These are phyloP conservation scores for Infundibulicybe gibba DNA, from an alignment of 768 basidiomycete genomes.

Conservation along the genomic window DNA sequence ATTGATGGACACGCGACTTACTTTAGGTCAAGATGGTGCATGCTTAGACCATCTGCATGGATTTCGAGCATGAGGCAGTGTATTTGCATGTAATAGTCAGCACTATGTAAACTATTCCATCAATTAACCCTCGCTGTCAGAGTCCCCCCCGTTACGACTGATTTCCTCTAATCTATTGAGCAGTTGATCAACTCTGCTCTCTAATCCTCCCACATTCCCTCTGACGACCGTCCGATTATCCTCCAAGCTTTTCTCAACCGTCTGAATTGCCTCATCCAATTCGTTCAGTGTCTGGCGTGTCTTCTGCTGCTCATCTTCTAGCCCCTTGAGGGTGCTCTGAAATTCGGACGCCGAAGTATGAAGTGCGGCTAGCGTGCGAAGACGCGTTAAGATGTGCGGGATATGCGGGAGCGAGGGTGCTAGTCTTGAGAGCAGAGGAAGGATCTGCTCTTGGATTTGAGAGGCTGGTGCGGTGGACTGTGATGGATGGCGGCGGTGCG, in stretches of 20 bases:
- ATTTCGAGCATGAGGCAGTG: too few relatives aligned
- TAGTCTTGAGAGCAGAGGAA: slow-evolving; percentile 68
- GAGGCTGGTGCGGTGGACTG: slow-evolving; percentile 27
- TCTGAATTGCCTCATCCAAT: slow-evolving; percentile 61
- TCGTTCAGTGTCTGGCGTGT: slow-evolving; percentile 62
- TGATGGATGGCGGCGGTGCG: slow-evolving; percentile 40
- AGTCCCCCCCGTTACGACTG: slow-evolving; percentile 9
- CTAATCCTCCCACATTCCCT: slow-evolving; percentile 71
- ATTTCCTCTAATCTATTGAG: slow-evolving; percentile 40
- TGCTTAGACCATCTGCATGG: too few relatives aligned
- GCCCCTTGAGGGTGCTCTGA: slow-evolving; percentile 53
- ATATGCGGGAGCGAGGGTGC: slow-evolving; percentile 76
- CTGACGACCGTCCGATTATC: slow-evolving; percentile 70
- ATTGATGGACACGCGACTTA: too few relatives aligned
- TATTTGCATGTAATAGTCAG: too few relatives aligned
- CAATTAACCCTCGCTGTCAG: slow-evolving; percentile 5
- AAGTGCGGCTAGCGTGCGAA: slow-evolving; percentile 78
- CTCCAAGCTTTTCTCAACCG: slow-evolving; percentile 73
- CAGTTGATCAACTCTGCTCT: slow-evolving; percentile 41
- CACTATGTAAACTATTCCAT: not conserved
- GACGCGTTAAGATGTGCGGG: slow-evolving; percentile 84
- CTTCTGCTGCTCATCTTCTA: slow-evolving; percentile 74
- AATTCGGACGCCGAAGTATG: slow-evolving; percentile 84
- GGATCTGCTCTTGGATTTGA: slow-evolving; percentile 52
- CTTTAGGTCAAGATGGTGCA: too few relatives aligned